Base-by-base conservation (phyloP, 2,329 filamentous ascomycete species). In the Seiridium cupressi region DNA sequence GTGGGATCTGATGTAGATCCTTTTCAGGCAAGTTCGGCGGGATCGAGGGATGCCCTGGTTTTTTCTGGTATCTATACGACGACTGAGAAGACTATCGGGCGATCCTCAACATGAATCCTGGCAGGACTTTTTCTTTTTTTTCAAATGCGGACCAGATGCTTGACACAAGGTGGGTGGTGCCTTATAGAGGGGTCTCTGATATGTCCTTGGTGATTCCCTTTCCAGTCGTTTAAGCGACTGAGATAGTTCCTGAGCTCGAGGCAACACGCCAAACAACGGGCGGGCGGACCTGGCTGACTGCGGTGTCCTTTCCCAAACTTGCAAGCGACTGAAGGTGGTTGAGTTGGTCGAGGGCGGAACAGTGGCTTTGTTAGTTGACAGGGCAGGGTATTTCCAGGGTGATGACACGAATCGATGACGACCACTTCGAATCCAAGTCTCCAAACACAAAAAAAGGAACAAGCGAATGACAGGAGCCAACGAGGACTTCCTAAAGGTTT, bases 381-480 rank as follows among this genome's bases (percentile, higher is more conserved):
- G 34, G 44, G 47, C 42, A 18, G 26, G 53, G 55, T 32, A 31
- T 62, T 46, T 59, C 56, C 63, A 34, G 51, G 55, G 38, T 58
- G 55, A 58, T 38, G 26, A 46, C 35, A 31, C 36, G 38, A 32
- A 36, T 61, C 66, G 68, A 65, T 61, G 62, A 63, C 65, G 63
- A 72, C 69, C 69, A 70, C 75, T 70, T 70, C 69, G 74, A 68
- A 62, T 67, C 64, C 63, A 69, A 70, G 68, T 72, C 67, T 71
- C 70, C 75, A 77, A 79, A 79, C 78, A 77, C 74, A 78, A 81
- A 79, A 78, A 74, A 79, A 75, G 75, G 72, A 74, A 76, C 79
- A 87, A 89, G 86, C 86, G 86, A 89, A 85, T 87, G 86, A 88
- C 85, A 87, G 86, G 86, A 89, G 86, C 81, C 86, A 78, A 82